Percentiles rank a stretch among this genome's conserved stretches.
These are phyloP conservation scores for Mycena floridula DNA, from an alignment of 768 basidiomycete genomes.

Conservation along the genomic window DNA sequence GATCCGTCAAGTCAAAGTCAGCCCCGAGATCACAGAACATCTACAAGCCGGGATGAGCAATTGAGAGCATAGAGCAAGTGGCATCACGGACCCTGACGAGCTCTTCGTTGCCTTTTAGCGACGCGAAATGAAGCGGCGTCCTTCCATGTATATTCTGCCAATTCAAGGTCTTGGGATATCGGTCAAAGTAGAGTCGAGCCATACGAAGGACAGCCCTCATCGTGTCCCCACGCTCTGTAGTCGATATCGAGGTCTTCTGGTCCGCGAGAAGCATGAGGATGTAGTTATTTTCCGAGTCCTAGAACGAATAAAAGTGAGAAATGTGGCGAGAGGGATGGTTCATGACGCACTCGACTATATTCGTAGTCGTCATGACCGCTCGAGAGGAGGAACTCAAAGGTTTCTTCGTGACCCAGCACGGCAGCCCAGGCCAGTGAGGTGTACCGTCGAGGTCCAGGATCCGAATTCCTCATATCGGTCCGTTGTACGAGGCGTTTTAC, in stretches of 20 bases:
- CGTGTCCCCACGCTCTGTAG: constrained; percentile 49
- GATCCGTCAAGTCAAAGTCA: constrained; percentile 84
- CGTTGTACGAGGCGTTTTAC: constrained; percentile 83
- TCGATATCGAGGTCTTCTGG: constrained; percentile 47
- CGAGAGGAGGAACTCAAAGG: constrained; percentile 83
- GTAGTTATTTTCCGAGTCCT: constrained; percentile 93
- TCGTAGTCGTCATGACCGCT: constrained; percentile 93
- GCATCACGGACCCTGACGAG: constrained; percentile 66
- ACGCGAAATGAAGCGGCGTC: constrained; percentile 85
- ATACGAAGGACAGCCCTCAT: constrained; percentile 76
- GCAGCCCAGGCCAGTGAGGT: constrained; percentile 94
- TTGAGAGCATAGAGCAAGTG: constrained; percentile 6
- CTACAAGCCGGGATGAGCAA: constrained; percentile 30
- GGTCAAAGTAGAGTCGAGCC: constrained; percentile 82
- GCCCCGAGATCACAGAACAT: constrained; percentile 90
- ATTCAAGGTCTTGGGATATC: constrained; percentile 81
- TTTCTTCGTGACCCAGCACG: constrained; percentile 82
- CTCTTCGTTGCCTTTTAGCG: constrained; percentile 85
- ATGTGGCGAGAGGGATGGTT: constrained; percentile 1
- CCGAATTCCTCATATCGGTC: constrained; percentile 89
- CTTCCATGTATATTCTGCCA: constrained; percentile 91
- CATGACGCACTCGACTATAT: constrained; percentile 68
- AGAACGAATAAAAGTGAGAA: constrained; percentile 13
- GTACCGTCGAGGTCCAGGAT: constrained; percentile 65
- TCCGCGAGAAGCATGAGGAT: constrained; percentile 92